Base-by-base conservation (phyloP, 805 yeast species). In the Naumovozyma baii region DNA sequence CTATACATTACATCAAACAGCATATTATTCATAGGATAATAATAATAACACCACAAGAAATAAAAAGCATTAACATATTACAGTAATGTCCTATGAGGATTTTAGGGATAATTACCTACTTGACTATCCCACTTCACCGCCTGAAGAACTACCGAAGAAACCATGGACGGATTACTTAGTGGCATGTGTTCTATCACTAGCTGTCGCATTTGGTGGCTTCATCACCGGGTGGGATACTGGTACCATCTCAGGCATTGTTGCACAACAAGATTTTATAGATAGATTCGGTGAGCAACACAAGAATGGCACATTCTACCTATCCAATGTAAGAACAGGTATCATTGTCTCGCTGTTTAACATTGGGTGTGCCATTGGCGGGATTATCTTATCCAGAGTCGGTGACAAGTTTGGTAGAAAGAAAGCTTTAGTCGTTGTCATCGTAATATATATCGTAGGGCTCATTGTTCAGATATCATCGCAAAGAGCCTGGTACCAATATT, bases 161-260 rank as follows among this genome's bases (percentile, higher is more conserved):
- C 31, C 31, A 29, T 29, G 7, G 14, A 9, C 13, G 5, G 31
- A 29, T 5, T 29, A 29, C 14, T 5, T 29, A 29, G 31, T 29
- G 13, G 31, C 31, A n/a, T 12, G 15, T 14, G 7, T 29, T 9
- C 14, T 29, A 29, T 29, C 15, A 5, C 31, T 29, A 12, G 13
- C 15, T 13, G 44, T 46, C 14, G 47, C 47, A 12, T 51, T 51
- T 22, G 55, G 55, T 46, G 55, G 55, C 30, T 73, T 76, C 77
- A 41, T 47, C 20, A 80, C 78, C 50, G 87, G 87, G 49, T 80
- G 80, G 73, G 87, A 80, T 64, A 79, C 85, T 36, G 87, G 86
- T 69, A 80, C 86, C 51, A 76, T 80, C 60, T 74, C 83, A 17
- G 85, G 85, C 48, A 77, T 80, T 52, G 80, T 78, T 37, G 73